These are phyloP conservation scores for Fusarium praegraminearum DNA, from an alignment of 2,329 filamentous ascomycete genomes.

Conservation along the genomic window DNA sequence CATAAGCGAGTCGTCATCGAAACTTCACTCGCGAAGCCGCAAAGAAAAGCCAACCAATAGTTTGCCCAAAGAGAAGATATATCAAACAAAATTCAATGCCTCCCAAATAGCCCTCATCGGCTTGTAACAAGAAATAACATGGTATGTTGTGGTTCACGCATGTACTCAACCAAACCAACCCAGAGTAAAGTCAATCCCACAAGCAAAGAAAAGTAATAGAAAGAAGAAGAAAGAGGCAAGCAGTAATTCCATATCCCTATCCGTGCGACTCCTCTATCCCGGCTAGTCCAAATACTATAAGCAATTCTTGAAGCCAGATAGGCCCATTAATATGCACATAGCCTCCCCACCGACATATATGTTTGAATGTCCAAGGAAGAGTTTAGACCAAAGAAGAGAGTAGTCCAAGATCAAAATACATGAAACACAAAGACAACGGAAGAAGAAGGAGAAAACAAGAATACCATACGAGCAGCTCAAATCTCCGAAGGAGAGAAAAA, in stretches of 20 bases:
- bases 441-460: slow-evolving; percentile 24
- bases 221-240: slow-evolving; percentile 8
- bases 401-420: slow-evolving; percentile 32
- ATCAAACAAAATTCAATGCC: slow-evolving; percentile 35
- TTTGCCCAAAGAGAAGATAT: slow-evolving; percentile 29
- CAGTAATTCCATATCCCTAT: slow-evolving; percentile 39
- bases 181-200: slow-evolving; percentile 21
- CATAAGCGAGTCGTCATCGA: slow-evolving; percentile 37
- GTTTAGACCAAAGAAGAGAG: slow-evolving; percentile 44
- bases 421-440: slow-evolving; percentile 22
- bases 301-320: slow-evolving; percentile 49
- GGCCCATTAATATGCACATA: slow-evolving; percentile 51
- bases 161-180: slow-evolving; percentile 21
- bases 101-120: slow-evolving; percentile 26
- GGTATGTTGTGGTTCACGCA: slow-evolving; percentile 36
- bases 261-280: slow-evolving; percentile 56
- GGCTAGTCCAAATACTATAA: slow-evolving; percentile 52
- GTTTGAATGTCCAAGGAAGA: slow-evolving; percentile 54
- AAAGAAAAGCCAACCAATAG: slow-evolving; percentile 36
- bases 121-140: slow-evolving; percentile 36
- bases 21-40: slow-evolving; percentile 35
- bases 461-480: slow-evolving; percentile 24
- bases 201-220: slow-evolving; percentile 1
- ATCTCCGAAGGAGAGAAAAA: slow-evolving; percentile 28
- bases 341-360: slow-evolving; percentile 53